Evolutionary conservation across 208 protist genomes (phyloP).

Genomic region (Sergeia podlipaevii): DNA sequence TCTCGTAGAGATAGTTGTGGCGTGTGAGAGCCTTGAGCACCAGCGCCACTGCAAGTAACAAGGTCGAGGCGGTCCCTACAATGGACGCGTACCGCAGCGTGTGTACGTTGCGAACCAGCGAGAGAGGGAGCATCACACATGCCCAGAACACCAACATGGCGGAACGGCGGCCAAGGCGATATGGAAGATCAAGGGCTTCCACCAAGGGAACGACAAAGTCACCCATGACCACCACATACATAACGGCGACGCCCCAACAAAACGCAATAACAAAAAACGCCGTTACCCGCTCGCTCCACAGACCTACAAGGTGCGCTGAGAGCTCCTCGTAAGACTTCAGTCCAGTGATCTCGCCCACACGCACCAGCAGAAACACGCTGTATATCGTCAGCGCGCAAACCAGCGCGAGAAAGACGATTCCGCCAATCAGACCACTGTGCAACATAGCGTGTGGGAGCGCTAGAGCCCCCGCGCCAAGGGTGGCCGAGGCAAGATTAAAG

Average conservation of each 20-base stretch:
- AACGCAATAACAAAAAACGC: slow-evolving; percentile 64
- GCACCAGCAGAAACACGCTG: slow-evolving; percentile 67
- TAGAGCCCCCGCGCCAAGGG: slow-evolving; percentile 66
- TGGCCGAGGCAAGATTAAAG: slow-evolving; percentile 80
- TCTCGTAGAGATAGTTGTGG: slow-evolving; percentile 13
- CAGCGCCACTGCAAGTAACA: slow-evolving; percentile 49
- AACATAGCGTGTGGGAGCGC: slow-evolving; percentile 72
- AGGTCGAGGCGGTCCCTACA: slow-evolving; percentile 50
- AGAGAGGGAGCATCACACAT: slow-evolving; percentile 79
- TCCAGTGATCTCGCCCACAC: slow-evolving; percentile 52
- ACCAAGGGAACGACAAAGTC: slow-evolving; percentile 69
- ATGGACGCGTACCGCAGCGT: slow-evolving; percentile 74
- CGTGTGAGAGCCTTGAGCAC: no score
- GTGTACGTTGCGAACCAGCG: slow-evolving; percentile 54
- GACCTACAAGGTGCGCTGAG: slow-evolving; percentile 41
- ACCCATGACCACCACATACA: slow-evolving; percentile 83
- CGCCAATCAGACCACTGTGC: slow-evolving; percentile 43
- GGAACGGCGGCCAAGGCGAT: slow-evolving; percentile 28
- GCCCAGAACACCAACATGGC: slow-evolving; percentile 73
- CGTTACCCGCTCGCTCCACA: slow-evolving; percentile 44
- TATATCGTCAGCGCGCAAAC: slow-evolving; percentile 57
- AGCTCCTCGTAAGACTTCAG: slow-evolving; percentile 70
- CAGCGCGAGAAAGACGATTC: slow-evolving; percentile 36
- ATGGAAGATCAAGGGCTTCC: slow-evolving; percentile 14
- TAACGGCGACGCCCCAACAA: slow-evolving; percentile 80